These are phyloP conservation scores for Geranium incanum DNA, from an alignment of 441 rosid species.

Conservation along the genomic window DNA sequence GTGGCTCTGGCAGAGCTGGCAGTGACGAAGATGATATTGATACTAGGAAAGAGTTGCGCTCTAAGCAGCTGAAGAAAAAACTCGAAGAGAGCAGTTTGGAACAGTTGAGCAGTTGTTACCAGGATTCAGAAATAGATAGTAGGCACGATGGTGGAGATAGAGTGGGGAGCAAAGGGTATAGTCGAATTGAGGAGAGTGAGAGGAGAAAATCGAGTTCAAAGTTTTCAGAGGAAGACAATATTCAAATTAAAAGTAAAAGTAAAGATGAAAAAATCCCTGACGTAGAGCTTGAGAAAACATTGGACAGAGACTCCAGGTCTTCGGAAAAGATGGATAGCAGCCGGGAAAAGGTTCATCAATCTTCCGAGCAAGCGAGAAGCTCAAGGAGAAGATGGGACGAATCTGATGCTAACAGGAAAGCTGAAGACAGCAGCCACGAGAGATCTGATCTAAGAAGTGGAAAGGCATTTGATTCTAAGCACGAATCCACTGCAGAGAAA, in stretches of 20 bases:
- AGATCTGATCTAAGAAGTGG: slow-evolving; percentile 49
- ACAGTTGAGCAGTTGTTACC: slow-evolving; percentile 76
- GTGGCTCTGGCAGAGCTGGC: slow-evolving; percentile 42
- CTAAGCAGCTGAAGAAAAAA: slow-evolving; percentile 62
- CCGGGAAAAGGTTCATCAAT: slow-evolving; percentile 64
- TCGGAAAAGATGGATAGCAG: slow-evolving; percentile 61
- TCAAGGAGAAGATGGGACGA: slow-evolving; percentile 94
- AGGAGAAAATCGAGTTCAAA: slow-evolving; percentile 49
- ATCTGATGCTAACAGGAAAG: slow-evolving; percentile 36
- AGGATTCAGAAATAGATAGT: slow-evolving; percentile 77
- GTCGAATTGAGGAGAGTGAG: slow-evolving; percentile 47
- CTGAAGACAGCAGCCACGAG: slow-evolving; percentile 44
- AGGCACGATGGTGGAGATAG: slow-evolving; percentile 58
- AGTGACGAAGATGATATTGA: slow-evolving; percentile 71
- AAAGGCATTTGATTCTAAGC: slow-evolving; percentile 55
- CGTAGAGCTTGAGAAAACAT: slow-evolving; percentile 41
- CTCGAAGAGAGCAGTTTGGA: slow-evolving; percentile 92
- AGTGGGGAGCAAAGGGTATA: slow-evolving; percentile 42
- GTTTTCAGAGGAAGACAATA: slow-evolving; percentile 45
- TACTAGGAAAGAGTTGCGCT: slow-evolving; percentile 38
- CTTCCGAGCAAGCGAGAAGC: slow-evolving; percentile 50
- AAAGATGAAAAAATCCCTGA: slow-evolving; percentile 65
- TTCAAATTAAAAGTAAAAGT: slow-evolving; percentile 45
- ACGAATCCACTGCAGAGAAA: slow-evolving; percentile 50
- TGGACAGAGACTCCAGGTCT: slow-evolving; percentile 54